A percentile compares a stretch with the other conserved stretches of the same genome.
phyloP scores from a whole-genome alignment of 305 asterid species.

The Lippia alba region DNA sequence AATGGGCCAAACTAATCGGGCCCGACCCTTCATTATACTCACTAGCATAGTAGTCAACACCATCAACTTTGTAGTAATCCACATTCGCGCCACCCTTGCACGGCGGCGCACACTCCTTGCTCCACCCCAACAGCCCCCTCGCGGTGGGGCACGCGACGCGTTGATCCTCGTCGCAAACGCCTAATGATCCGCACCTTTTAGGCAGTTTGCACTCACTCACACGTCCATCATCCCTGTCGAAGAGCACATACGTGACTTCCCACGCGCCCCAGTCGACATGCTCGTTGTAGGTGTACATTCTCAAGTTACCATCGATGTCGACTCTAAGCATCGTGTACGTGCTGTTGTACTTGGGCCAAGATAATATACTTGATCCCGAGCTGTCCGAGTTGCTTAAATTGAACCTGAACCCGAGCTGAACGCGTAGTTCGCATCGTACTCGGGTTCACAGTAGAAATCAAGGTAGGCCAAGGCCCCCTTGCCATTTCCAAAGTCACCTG shows the following conservation, averaged over 20 bases:
- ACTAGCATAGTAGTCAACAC: constrained; percentile 43
- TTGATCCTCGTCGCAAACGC: constrained; percentile 39
- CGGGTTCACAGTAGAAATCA: constrained; percentile 37
- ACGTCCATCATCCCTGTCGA: constrained; percentile 11
- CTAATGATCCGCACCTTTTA: constrained; percentile 35
- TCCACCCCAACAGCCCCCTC: constrained; percentile 17
- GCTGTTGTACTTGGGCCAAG: constrained; percentile 44
- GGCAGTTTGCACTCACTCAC: constrained; percentile 3
- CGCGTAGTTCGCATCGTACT: constrained; percentile 26
- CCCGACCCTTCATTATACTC: not conserved
- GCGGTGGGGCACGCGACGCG: constrained; percentile 43
- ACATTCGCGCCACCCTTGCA: not conserved
- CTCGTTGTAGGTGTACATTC: constrained; percentile 18
- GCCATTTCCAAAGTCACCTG: constrained; percentile 40
- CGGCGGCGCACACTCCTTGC: constrained; percentile 37
- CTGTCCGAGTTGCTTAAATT: constrained; percentile 39
- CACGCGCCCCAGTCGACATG: constrained; percentile 39
- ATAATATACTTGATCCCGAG: constrained; percentile 12
- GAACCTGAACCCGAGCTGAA: constrained; percentile 38
- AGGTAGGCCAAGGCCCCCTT: constrained; percentile 13
- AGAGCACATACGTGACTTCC: constrained; percentile 17
- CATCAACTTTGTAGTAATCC: constrained; percentile 42
- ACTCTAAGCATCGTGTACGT: constrained; percentile 35
- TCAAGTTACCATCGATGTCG: too few species aligned
- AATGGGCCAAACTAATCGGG: not conserved